These are phyloP conservation scores for Nitzschia sp. DNA, from an alignment of 108 stramenopile species.

Conservation along the genomic window DNA sequence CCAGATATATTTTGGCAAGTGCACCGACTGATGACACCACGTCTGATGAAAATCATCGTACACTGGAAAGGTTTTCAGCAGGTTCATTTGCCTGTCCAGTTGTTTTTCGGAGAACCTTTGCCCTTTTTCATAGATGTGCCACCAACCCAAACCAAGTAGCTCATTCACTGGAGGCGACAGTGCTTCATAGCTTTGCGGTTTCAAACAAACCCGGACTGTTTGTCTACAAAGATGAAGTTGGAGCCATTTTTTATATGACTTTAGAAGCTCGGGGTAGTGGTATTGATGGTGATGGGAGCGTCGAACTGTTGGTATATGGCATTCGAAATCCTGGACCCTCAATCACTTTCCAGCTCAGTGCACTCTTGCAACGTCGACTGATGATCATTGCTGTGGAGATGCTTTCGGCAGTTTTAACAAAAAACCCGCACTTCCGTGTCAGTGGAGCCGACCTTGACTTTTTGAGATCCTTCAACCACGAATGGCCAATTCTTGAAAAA, in stretches of 20 bases:
- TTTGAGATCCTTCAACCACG: slow-evolving; percentile 46
- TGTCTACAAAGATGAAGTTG: slow-evolving; percentile 76
- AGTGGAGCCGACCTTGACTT: slow-evolving; percentile 60
- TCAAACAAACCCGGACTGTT: slow-evolving; percentile 63
- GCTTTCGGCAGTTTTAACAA: slow-evolving; percentile 61
- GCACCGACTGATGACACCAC: neutral
- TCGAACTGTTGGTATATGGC: slow-evolving; percentile 69
- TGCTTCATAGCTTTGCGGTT: slow-evolving; percentile 77
- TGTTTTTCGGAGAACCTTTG: slow-evolving; percentile 42
- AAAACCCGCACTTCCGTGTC: slow-evolving; percentile 66
- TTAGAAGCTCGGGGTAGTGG: slow-evolving; percentile 41
- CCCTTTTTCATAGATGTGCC: slow-evolving; percentile 57
- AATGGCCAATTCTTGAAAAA: slow-evolving; percentile 50
- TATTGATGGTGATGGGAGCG: slow-evolving; percentile 37
- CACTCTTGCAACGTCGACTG: slow-evolving; percentile 60
- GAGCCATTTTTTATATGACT: slow-evolving; percentile 76
- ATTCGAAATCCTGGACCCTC: slow-evolving; percentile 57
- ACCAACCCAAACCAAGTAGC: slow-evolving; percentile 57
- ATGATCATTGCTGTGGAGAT: slow-evolving; percentile 60
- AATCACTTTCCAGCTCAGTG: slow-evolving; percentile 61
- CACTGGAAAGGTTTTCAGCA: slow-evolving; percentile 17
- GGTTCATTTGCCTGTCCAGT: slow-evolving; percentile 59
- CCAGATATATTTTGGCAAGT: slow-evolving; percentile 46
- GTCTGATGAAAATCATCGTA: neutral
- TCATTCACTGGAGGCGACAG: slow-evolving; percentile 50